These are phyloP conservation scores for Rauvolfia tetraphylla DNA, from an alignment of 257 asterid species.

Conservation along the genomic window DNA sequence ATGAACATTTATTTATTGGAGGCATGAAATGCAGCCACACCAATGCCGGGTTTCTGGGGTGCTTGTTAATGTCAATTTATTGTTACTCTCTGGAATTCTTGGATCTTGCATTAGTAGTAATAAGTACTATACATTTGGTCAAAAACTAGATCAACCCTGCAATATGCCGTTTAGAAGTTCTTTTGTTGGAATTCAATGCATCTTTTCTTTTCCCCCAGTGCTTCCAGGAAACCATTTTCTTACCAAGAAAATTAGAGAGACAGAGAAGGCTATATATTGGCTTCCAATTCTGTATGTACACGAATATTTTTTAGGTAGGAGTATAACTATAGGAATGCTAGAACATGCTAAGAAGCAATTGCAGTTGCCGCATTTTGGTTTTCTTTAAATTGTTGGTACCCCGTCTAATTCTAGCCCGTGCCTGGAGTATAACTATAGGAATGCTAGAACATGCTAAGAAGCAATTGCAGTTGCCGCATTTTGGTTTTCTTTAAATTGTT, in stretches of 20 bases:
- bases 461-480: background rate
- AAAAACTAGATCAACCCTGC: constrained; percentile 15
- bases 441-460: background rate
- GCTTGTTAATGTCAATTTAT: constrained; percentile 13
- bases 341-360: background rate
- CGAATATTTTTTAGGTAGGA: too few species aligned
- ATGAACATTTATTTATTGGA: background rate
- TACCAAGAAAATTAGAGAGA: too few species aligned
- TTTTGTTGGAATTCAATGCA: background rate
- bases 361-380: background rate
- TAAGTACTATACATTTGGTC: constrained; percentile 28
- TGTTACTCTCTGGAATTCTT: constrained; percentile 18
- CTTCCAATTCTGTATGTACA: too few species aligned
- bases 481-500: background rate
- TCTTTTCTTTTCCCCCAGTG: too few species aligned
- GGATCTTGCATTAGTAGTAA: constrained; percentile 42
- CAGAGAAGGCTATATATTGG: too few species aligned
- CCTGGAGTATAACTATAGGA: too few species aligned
- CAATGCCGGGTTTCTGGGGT: constrained; percentile 22
- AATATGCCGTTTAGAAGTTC: too few species aligned
- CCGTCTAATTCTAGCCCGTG: background rate
- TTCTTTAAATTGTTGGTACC: background rate
- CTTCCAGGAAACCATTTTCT: too few species aligned
- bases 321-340: too few species aligned
- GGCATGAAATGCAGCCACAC: constrained; percentile 15